A percentile compares a stretch with the other conserved stretches of the same genome.
Evolutionary conservation across 768 basidiomycete species (phyloP).

Genomic region (Filobasidium wieringae): DNA sequence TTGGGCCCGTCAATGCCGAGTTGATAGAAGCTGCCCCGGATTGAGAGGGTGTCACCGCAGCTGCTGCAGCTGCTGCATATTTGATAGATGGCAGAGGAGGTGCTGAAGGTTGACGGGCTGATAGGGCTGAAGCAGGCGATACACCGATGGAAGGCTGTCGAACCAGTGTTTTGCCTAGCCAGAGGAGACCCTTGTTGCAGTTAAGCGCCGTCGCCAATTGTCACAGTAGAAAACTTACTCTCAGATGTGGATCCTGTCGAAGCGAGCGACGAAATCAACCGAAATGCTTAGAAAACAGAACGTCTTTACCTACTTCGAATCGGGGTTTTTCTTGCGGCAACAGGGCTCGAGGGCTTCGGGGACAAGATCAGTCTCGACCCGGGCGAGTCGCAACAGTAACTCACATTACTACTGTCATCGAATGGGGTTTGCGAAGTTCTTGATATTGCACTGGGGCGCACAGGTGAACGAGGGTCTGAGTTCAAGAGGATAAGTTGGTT

Average conservation of each 20-base stretch:
- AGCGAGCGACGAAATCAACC: neutral
- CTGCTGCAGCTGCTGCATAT: slow-evolving; percentile 84
- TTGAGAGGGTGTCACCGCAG: slow-evolving; percentile 42
- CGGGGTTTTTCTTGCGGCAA: slow-evolving; percentile 30
- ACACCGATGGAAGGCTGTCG: neutral
- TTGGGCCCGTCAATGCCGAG: slow-evolving; percentile 3
- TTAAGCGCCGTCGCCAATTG: no score
- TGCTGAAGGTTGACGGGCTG: slow-evolving; percentile 14
- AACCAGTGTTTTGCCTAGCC: neutral
- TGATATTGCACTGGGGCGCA: neutral
- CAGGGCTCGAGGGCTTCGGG: slow-evolving; percentile 27
- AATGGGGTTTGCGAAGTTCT: neutral
- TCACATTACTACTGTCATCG: neutral
- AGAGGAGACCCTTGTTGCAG: no score
- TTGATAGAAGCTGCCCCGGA: slow-evolving; percentile 11
- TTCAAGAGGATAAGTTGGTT: neutral
- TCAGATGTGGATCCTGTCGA: slow-evolving; percentile 11
- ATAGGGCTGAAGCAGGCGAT: neutral
- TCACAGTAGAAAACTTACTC: slow-evolving; percentile 3
- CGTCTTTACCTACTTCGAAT: slow-evolving; percentile 18
- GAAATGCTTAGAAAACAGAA: neutral
- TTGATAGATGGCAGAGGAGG: slow-evolving; percentile 60
- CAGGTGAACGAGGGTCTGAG: neutral
- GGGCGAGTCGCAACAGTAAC: neutral
- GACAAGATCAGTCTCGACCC: neutral